phyloP scores from a whole-genome alignment of 1,284 basidiomycete species.

The Kwoniella shivajii region DNA sequence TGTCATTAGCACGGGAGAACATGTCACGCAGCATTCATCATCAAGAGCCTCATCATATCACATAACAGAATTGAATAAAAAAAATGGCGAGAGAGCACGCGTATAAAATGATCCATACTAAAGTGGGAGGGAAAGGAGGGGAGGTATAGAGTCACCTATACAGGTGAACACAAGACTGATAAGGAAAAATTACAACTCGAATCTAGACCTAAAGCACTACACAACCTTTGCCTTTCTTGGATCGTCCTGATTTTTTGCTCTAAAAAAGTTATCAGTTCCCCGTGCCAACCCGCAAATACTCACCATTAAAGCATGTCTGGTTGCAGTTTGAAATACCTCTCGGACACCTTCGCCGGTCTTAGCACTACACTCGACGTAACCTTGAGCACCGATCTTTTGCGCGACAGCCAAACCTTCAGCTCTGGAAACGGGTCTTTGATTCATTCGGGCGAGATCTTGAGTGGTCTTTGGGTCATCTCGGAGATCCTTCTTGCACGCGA shows the following conservation, averaged over 20 bases:
- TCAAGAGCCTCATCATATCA: constrained; percentile 22
- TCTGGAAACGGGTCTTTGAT: constrained; percentile 72
- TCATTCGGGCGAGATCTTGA: constrained; percentile 77
- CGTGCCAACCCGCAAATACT: constrained; percentile 19
- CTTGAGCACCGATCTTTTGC: constrained; percentile 83
- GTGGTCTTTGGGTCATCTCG: constrained; percentile 75
- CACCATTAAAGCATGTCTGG: constrained; percentile 71
- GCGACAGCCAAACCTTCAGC: constrained; percentile 78
- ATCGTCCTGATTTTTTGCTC: constrained; percentile 43
- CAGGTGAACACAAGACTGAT: background rate
- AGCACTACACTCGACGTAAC: constrained; percentile 89
- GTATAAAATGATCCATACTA: background rate
- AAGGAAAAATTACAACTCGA: constrained; percentile 35
- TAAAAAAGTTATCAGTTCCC: background rate
- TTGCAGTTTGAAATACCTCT: constrained; percentile 89
- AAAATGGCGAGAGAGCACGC: constrained; percentile 1
- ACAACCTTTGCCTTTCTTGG: constrained; percentile 45
- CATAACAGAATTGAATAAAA: constrained; percentile 9
- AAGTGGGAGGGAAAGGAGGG: background rate
- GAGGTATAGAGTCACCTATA: background rate
- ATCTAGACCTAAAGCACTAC: constrained; percentile 60
- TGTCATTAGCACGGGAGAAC: background rate
- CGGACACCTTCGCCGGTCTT: constrained; percentile 86
- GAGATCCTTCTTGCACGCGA: constrained; percentile 91
- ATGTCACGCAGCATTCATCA: constrained; percentile 17